Conservation (phyloP, 805 yeast genomes). For the Isabelozyma gotoi region DNA sequence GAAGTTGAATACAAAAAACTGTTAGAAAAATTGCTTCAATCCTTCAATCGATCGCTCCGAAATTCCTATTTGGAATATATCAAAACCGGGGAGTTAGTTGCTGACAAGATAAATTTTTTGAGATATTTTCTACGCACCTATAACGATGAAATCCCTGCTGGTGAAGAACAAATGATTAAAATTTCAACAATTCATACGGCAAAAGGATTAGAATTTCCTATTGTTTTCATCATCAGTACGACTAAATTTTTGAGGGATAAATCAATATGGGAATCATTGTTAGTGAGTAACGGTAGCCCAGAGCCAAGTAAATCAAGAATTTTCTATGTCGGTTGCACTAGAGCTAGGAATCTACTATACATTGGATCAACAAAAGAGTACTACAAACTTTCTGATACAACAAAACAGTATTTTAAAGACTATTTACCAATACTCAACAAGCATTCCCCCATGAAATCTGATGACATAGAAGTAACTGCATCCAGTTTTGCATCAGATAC, state of each 20-base stretch:
- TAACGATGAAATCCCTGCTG: conserved; percentile 32
- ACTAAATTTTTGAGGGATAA: background rate
- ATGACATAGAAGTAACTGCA: background rate
- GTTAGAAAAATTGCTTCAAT: conserved; percentile 11
- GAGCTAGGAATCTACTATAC: conserved; percentile 54
- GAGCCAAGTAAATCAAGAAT: conserved; percentile 36
- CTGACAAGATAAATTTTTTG: conserved; percentile 24
- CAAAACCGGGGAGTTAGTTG: background rate
- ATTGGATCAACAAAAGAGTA: conserved; percentile 15
- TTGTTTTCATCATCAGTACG: conserved; percentile 49
- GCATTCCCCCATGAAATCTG: background rate
- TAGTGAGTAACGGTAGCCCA: conserved; percentile 10
- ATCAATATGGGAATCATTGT: conserved; percentile 10
- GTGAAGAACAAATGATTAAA: conserved; percentile 38
- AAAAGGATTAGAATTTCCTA: conserved; percentile 72
- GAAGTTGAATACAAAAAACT: conserved; percentile 6
- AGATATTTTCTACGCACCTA: conserved; percentile 42
- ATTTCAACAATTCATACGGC: conserved; percentile 72
- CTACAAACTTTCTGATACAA: conserved; percentile 5
- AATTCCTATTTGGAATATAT: conserved; percentile 12
- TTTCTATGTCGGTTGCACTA: conserved; percentile 65
- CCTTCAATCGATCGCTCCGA: conserved; percentile 20
- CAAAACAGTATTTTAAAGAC: conserved; percentile 10
- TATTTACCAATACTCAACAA: conserved; percentile 8
- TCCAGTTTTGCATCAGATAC: background rate